Conservation (phyloP, 2,329 filamentous ascomycete species). For the Pyricularia sp. region DNA sequence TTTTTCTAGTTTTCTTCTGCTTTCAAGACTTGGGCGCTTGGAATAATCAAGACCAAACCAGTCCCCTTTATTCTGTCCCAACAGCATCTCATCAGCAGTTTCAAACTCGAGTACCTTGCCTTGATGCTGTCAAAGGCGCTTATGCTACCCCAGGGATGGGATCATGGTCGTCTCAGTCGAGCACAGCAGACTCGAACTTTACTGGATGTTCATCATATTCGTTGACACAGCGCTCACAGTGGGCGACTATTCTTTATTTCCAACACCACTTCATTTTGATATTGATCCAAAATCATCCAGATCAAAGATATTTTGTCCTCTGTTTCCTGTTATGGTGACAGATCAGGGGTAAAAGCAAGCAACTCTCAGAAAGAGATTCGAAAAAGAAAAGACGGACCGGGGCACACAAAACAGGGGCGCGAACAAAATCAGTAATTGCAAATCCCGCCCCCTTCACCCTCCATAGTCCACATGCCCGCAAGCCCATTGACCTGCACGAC, state of each 20-base stretch:
- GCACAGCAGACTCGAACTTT: too few relatives aligned
- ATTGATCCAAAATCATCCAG: background rate
- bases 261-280: too few relatives aligned
- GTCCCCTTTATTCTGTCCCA: background rate
- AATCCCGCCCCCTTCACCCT: constrained; percentile 63
- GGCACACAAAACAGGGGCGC: background rate
- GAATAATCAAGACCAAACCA: background rate
- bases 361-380: background rate
- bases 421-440: constrained; percentile 35
- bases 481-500: constrained; percentile 53
- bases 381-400: background rate
- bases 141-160: background rate
- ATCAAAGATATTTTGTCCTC: background rate
- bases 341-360: background rate
- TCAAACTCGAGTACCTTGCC: background rate
- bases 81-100: background rate
- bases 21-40: background rate
- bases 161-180: background rate
- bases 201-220: too few relatives aligned
- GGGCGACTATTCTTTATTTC: too few relatives aligned
- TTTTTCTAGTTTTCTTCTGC: background rate
- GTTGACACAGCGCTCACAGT: too few relatives aligned
- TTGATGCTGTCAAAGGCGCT: background rate
- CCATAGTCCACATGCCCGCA: constrained; percentile 81
- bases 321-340: background rate